These are phyloP conservation scores for Caryopteris hybrid DNA, from an alignment of 305 asterid species.

Conservation along the genomic window DNA sequence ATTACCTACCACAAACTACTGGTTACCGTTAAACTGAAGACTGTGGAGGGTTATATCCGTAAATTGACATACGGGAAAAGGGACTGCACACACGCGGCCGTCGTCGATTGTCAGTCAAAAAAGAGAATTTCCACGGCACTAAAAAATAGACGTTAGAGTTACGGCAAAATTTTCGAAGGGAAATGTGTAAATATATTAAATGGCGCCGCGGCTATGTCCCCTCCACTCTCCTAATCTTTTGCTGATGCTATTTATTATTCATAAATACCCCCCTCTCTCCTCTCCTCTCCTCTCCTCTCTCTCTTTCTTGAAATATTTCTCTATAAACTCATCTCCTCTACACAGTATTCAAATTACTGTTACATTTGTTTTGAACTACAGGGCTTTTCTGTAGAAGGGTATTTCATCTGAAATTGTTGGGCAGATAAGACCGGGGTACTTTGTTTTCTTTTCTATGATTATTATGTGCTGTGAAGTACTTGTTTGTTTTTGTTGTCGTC, in stretches of 20 bases:
- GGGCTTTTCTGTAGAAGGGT: constrained; percentile 17
- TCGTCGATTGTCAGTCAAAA: constrained; percentile 12
- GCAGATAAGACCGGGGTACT: background rate
- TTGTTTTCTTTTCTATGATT: background rate
- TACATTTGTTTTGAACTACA: constrained; percentile 3
- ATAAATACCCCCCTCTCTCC: constrained; percentile 9
- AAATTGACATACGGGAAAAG: constrained; percentile 15
- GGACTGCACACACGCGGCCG: constrained; percentile 27
- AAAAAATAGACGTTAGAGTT: constrained; percentile 45
- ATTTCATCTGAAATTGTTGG: background rate
- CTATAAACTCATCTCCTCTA: constrained; percentile 15
- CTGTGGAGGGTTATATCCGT: constrained; percentile 7
- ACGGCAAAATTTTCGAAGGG: constrained; percentile 33
- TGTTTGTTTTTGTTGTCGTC: background rate
- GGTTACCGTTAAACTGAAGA: constrained; percentile 38
- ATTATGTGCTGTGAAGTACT: background rate
- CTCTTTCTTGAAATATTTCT: constrained; percentile 2
- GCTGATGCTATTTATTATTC: constrained; percentile 27
- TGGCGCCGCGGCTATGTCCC: constrained; percentile 43
- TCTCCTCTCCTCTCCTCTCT: too few species aligned
- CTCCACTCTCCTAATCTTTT: constrained; percentile 5
- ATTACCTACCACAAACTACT: background rate
- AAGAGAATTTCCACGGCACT: background rate
- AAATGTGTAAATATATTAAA: constrained; percentile 12
- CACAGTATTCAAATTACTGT: background rate